These are phyloP conservation scores for Alternaria panax DNA, from an alignment of 2,329 filamentous ascomycete species.

Conservation along the genomic window DNA sequence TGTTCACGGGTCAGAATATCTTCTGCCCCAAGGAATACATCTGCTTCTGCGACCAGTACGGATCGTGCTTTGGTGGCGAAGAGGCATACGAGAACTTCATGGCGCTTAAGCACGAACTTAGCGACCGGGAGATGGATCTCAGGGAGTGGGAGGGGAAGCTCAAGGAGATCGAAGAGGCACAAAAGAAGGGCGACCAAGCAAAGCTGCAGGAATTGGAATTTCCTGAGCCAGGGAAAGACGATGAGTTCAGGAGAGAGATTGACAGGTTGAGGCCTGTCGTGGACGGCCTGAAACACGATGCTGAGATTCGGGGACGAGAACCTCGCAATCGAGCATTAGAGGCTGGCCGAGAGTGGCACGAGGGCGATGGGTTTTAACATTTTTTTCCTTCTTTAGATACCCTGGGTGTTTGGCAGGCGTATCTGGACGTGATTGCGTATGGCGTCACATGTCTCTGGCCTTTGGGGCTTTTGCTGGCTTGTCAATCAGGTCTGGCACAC, in stretches of 20 bases:
- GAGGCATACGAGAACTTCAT: conserved; percentile 59
- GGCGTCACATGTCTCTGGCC: background rate
- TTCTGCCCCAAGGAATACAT: conserved; percentile 62
- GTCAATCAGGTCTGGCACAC: background rate
- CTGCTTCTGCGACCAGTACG: conserved; percentile 71
- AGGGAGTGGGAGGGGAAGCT: conserved; percentile 51
- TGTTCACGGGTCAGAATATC: conserved; percentile 62
- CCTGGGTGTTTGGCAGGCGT: conserved; percentile 1
- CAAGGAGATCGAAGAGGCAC: conserved; percentile 45
- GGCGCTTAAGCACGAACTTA: conserved; percentile 53
- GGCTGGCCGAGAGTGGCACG: conserved; percentile 62
- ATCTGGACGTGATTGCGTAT: background rate
- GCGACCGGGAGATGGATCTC: conserved; percentile 53
- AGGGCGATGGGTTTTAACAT: conserved; percentile 63
- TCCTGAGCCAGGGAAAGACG: conserved; percentile 54
- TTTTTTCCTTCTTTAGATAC: background rate
- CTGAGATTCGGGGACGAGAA: conserved; percentile 60
- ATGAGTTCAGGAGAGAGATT: conserved; percentile 55
- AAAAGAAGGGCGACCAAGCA: conserved; percentile 36
- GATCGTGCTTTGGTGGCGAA: conserved; percentile 65
- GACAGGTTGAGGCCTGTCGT: conserved; percentile 54
- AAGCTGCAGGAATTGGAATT: conserved; percentile 41
- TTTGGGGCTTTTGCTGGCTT: background rate
- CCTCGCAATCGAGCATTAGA: conserved; percentile 61
- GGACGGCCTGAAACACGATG: conserved; percentile 52